phyloP scores from a whole-genome alignment of 2,329 filamentous ascomycete genomes.

The Aureobasidium pullulans region DNA sequence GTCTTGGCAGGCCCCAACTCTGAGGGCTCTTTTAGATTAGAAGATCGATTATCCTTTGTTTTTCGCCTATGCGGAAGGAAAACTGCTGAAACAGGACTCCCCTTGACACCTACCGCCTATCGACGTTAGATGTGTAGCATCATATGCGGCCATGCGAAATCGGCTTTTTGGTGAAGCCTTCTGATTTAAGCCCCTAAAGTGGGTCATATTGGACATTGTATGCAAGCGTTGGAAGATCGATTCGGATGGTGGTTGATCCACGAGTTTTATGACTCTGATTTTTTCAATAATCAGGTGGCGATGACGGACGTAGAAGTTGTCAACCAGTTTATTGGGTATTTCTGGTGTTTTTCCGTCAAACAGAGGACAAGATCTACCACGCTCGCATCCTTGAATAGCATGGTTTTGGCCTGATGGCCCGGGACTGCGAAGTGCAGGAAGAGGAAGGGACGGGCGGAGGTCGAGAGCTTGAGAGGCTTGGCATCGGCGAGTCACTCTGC shows the following conservation, averaged over 20 bases:
- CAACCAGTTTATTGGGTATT: neutral
- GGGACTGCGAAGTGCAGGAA: neutral
- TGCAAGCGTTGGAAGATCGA: conserved; percentile 1
- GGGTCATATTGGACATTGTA: neutral
- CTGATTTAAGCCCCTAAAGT: neutral
- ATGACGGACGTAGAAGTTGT: neutral
- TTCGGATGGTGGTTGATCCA: neutral
- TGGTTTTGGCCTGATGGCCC: neutral
- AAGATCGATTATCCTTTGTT: neutral
- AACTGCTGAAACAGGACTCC: neutral
- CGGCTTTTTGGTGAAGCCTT: neutral
- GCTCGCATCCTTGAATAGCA: neutral
- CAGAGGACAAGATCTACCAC: neutral
- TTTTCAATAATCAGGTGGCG: neutral
- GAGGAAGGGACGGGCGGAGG: neutral
- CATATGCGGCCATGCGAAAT: neutral
- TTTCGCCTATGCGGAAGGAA: neutral
- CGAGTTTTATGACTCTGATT: neutral
- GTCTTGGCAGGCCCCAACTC: neutral
- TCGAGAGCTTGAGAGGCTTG: neutral
- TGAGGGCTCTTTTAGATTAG: neutral
- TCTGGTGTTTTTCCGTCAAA: neutral
- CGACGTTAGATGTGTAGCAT: neutral
- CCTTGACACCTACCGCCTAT: neutral
- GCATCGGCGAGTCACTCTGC: neutral